A percentile compares a stretch with the other conserved stretches of the same genome.
Evolutionary conservation across 2,329 filamentous ascomycete species (phyloP).

Genomic region (Harringtonia lauricola): DNA sequence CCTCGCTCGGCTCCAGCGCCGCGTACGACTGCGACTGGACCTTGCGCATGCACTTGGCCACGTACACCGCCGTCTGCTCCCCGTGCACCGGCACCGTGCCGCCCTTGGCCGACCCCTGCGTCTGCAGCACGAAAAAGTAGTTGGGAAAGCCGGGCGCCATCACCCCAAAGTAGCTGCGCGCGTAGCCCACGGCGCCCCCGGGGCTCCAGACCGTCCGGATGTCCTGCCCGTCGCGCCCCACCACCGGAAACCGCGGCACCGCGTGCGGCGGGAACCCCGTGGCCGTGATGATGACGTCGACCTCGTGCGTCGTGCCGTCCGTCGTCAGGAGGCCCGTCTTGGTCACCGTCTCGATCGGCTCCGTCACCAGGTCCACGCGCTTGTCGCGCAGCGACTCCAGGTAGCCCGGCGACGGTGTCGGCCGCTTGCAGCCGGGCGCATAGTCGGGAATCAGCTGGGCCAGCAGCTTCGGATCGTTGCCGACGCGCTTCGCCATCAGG

Average conservation of each 20-base stretch:
- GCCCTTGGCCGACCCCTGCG: conserved; percentile 9
- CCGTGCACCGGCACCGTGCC: conserved; percentile 12
- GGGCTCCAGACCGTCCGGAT: conserved; percentile 12
- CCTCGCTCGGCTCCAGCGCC: conserved; percentile 7
- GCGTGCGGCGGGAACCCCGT: conserved; percentile 17
- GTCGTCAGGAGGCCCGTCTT: conserved; percentile 18
- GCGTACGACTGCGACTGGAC: conserved; percentile 11
- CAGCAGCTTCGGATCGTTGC: too few species aligned
- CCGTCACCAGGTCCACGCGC: conserved; percentile 19
- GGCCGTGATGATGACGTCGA: conserved; percentile 22
- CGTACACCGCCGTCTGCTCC: conserved; percentile 11
- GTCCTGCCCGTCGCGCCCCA: conserved; percentile 5
- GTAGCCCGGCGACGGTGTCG: conserved; percentile 16
- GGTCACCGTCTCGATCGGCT: conserved; percentile 19
- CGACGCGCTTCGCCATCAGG: too few species aligned
- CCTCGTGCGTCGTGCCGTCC: conserved; percentile 13
- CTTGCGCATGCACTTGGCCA: conserved; percentile 12
- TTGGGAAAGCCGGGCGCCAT: conserved; percentile 3
- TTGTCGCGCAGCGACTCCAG: conserved; percentile 15
- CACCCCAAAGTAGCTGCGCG: conserved; percentile 1
- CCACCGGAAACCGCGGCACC: conserved; percentile 9
- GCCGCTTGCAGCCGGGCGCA: conserved; percentile 12
- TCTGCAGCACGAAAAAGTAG: conserved; percentile 9
- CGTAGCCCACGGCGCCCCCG: conserved; percentile 6
- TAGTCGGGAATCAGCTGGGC: too few species aligned